Evolutionary conservation across 2,329 filamentous ascomycete species (phyloP).

Genomic region (Chaetomium sp.): DNA sequence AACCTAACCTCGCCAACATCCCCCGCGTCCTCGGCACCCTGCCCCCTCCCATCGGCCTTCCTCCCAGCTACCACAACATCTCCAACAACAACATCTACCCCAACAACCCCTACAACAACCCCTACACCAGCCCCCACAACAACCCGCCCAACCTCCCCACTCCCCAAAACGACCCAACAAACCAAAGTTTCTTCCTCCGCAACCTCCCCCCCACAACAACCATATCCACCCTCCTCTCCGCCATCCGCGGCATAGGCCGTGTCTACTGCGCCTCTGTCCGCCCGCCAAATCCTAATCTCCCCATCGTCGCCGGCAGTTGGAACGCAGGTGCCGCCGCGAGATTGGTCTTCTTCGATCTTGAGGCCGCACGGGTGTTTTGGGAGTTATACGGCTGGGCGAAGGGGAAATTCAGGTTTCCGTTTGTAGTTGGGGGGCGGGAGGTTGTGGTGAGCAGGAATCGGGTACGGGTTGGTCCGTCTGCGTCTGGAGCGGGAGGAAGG

Average conservation of each 20-base stretch:
- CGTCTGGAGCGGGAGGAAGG: too few relatives aligned
- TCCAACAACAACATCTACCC: too few relatives aligned
- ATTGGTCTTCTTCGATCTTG: neutral
- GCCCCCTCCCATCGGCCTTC: too few relatives aligned
- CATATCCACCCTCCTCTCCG: neutral
- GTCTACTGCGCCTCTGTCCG: neutral
- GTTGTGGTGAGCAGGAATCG: neutral
- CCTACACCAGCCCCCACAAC: too few relatives aligned
- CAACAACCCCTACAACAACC: too few relatives aligned
- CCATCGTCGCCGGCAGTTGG: too few relatives aligned
- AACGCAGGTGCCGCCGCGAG: neutral
- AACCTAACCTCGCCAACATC: too few relatives aligned
- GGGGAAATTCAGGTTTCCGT: neutral
- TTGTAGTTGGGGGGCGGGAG: neutral
- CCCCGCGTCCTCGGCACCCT: too few relatives aligned
- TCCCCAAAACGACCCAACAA: neutral
- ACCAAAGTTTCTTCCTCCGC: neutral
- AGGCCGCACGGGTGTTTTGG: neutral
- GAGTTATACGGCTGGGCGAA: neutral
- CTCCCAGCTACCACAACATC: too few relatives aligned
- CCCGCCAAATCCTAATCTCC: neutral
- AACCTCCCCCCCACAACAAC: neutral
- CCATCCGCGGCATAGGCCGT: neutral
- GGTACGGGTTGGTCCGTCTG: neutral
- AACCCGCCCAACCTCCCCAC: too few relatives aligned